Percentiles rank a stretch among this genome's conserved stretches.
phyloP scores from a whole-genome alignment of 768 basidiomycete genomes.

The Trametopsis cervina region DNA sequence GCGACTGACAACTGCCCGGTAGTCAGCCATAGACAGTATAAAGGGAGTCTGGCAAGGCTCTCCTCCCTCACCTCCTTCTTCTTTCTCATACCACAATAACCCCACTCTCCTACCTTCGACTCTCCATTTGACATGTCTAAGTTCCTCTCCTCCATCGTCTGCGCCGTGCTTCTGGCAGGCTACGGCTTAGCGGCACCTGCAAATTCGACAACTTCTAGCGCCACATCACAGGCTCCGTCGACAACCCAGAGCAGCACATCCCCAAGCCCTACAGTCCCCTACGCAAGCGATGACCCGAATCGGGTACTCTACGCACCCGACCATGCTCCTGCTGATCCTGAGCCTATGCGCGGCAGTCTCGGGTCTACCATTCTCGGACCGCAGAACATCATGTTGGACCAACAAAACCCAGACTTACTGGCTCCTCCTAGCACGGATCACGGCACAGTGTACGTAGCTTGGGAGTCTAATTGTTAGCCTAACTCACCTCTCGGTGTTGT shows the following conservation, averaged over 20 bases:
- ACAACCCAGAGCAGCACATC: too few relatives aligned
- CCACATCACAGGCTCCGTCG: too few relatives aligned
- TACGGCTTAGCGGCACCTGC: conserved; percentile 18
- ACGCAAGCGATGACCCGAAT: conserved; percentile 6
- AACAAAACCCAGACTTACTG: conserved; percentile 26
- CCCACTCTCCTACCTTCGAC: too few relatives aligned
- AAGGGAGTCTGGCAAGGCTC: too few relatives aligned
- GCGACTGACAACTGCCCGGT: too few relatives aligned
- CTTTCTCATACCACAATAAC: too few relatives aligned
- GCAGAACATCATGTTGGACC: conserved; percentile 24
- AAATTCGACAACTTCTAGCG: too few relatives aligned
- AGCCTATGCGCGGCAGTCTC: conserved; percentile 17
- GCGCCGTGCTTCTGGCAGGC: conserved; percentile 16
- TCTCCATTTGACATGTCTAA: conserved; percentile 10
- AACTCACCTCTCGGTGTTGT: not conserved
- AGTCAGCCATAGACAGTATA: too few relatives aligned
- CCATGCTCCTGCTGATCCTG: conserved; percentile 9
- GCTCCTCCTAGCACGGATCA: conserved; percentile 28
- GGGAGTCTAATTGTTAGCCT: not conserved
- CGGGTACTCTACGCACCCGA: not conserved
- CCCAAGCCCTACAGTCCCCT: conserved; percentile 1
- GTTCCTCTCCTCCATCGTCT: conserved; percentile 16
- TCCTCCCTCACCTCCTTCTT: too few relatives aligned
- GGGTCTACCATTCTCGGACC: conserved; percentile 25
- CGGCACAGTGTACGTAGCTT: conserved; percentile 22